Evolutionary conservation across 495 filamentous ascomycete species (phyloP).

Genomic region (Aspergillus sclerotiicarbonarius): DNA sequence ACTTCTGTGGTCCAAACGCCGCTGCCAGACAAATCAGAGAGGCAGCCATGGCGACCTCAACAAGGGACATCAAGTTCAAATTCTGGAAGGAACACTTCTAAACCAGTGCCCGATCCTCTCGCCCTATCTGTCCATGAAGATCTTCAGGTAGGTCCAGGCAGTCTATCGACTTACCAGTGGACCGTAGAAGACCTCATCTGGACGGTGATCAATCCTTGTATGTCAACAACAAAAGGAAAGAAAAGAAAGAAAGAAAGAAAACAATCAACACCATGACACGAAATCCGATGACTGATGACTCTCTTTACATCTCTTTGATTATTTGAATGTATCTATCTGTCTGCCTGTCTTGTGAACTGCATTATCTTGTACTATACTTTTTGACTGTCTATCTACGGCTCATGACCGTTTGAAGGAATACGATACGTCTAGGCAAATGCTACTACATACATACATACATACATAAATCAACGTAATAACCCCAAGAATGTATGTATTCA

Average conservation of each 20-base stretch:
- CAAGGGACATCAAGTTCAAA: slow-evolving; percentile 80
- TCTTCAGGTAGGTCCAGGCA: no score
- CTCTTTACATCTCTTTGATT: neutral
- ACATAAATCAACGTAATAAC: neutral
- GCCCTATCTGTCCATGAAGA: no score
- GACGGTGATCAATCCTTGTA: no score
- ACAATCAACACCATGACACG: neutral
- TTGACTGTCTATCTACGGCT: neutral
- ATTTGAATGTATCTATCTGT: slow-evolving; percentile 13
- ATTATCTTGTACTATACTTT: slow-evolving; percentile 17
- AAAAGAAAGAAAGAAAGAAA: neutral
- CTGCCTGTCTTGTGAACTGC: slow-evolving; percentile 14
- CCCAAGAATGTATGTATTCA: no score
- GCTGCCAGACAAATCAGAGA: slow-evolving; percentile 81
- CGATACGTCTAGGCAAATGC: neutral
- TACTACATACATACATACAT: no score
- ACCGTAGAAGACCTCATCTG: no score
- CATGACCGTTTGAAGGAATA: neutral
- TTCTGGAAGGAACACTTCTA: slow-evolving; percentile 98
- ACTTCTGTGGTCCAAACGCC: slow-evolving; percentile 90
- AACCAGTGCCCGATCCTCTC: neutral
- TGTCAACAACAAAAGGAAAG: neutral
- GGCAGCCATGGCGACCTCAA: slow-evolving; percentile 68
- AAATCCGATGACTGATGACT: slow-evolving; percentile 16
- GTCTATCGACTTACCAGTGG: no score